A percentile compares a stretch with the other conserved stretches of the same genome.
Evolutionary conservation across 805 yeast species (phyloP).

Genomic region (Candida sithepensis): DNA sequence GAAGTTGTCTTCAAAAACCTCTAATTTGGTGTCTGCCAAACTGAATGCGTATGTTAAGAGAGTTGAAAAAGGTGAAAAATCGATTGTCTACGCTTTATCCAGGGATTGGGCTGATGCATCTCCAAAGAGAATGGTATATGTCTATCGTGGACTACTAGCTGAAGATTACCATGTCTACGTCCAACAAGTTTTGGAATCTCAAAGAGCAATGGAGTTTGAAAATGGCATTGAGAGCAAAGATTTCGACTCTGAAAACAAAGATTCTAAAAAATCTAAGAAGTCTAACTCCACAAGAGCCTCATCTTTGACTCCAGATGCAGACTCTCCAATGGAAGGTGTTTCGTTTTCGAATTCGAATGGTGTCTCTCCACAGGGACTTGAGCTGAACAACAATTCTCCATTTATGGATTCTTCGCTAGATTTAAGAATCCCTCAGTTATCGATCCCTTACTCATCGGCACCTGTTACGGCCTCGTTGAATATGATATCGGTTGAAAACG

Average conservation of each 20-base stretch:
- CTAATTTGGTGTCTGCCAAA: slow-evolving; percentile 78
- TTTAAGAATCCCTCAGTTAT: slow-evolving; percentile 32
- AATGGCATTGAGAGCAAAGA: slow-evolving; percentile 47
- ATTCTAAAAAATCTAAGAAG: slow-evolving; percentile 13
- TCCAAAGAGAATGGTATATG: slow-evolving; percentile 86
- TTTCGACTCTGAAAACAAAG: slow-evolving; percentile 16
- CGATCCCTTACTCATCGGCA: slow-evolving; percentile 71
- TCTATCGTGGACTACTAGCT: slow-evolving; percentile 73
- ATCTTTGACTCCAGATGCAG: slow-evolving; percentile 12
- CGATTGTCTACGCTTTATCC: slow-evolving; percentile 67
- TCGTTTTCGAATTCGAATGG: slow-evolving; percentile 15
- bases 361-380: slow-evolving; percentile 28
- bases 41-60: slow-evolving; percentile 81
- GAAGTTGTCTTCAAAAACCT: slow-evolving; percentile 71
- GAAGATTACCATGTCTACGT: slow-evolving; percentile 75
- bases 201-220: slow-evolving; percentile 32
- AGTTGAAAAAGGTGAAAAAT: slow-evolving; percentile 77
- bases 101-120: slow-evolving; percentile 92
- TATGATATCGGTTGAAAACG: slow-evolving; percentile 2
- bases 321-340: slow-evolving; percentile 12
- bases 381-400: slow-evolving; percentile 24
- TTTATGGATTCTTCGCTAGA: slow-evolving; percentile 31
- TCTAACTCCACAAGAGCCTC: slow-evolving; percentile 14
- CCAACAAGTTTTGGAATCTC: slow-evolving; percentile 55
- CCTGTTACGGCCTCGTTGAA: slow-evolving; percentile 66